Base-by-base conservation (phyloP, 306 rosid genomes). In the Sesbania bispinosa region DNA sequence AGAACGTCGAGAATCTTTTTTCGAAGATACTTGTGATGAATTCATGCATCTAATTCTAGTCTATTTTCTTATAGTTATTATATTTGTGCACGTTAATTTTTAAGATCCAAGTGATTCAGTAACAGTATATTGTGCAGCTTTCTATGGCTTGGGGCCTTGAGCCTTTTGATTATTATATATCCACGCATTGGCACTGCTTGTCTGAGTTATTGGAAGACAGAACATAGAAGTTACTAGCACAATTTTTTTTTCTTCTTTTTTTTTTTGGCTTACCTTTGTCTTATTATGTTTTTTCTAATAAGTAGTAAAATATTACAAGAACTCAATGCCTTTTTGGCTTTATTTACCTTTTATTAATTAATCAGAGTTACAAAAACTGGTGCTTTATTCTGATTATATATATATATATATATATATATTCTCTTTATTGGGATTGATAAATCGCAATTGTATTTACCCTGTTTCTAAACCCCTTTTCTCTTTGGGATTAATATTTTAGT, bases 61-160 rank as follows among this genome's bases (percentile, higher is more conserved):
- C 46, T 33, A 4, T 14, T 42, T 26, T 70, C 10, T 24, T 38
- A 24, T 54, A 58, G 29, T 67, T 11, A 53, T 30, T 62, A 24
- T 3, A 63, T 33, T 54, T 32, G 32, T 5, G 7, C 15, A 29
- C 30, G 19, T 74, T 58, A 60, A 42, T 67, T 52, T 80, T 80
- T 74, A 30, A 74, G 80, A 74, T 75, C 73, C 80, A 80, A 80
- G 77, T 80, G 80, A 74, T 80, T 61, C 50, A 11, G 42, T 52
- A 45, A 65, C 80, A 67, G 82, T 41, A 64, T 41, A 64, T 42
- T 41, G 61, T 52, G 64, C 79, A 77, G 82, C 69, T 73, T 73
- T 71, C 19, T 69, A 10, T 55, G 70, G 30, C 50, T 52, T 51
- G n/a, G 55, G 15, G 26, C 47, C 15, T 14, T 43, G 19, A 68